phyloP scores from a whole-genome alignment of 1,284 basidiomycete genomes.

The Wolfiporia cocos region DNA sequence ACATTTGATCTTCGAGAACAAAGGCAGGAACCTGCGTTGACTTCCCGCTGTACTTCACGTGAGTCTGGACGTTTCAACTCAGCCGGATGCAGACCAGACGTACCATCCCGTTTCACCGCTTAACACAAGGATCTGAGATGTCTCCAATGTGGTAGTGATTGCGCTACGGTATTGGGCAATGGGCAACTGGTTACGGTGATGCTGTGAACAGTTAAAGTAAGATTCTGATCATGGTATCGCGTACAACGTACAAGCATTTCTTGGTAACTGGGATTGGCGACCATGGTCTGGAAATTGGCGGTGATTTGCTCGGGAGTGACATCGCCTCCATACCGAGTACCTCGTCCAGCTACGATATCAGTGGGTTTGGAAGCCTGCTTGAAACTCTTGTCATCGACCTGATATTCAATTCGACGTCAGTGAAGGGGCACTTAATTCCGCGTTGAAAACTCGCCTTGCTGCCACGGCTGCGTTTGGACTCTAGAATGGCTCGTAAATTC shows the following conservation, averaged over 20 bases:
- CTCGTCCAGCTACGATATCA: slow-evolving; percentile 5
- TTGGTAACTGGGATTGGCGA: slow-evolving; percentile 66
- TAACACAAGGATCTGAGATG: slow-evolving; percentile 86
- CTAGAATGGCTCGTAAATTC: slow-evolving; percentile 57
- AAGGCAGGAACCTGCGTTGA: slow-evolving; percentile 96
- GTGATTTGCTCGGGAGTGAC: slow-evolving; percentile 45
- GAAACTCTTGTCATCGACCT: slow-evolving; percentile 16
- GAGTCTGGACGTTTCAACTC: background rate
- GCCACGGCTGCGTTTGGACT: slow-evolving; percentile 42
- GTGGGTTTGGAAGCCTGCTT: background rate
- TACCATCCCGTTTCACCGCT: slow-evolving; percentile 98
- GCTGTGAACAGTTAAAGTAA: slow-evolving; percentile 27
- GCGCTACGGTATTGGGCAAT: slow-evolving; percentile 82
- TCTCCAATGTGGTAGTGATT: slow-evolving; percentile 71
- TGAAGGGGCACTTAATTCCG: too few species aligned
- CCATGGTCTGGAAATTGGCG: slow-evolving; percentile 54
- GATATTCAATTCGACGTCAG: too few species aligned
- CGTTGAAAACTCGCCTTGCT: slow-evolving; percentile 42
- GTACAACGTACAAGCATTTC: slow-evolving; percentile 74
- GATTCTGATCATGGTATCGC: background rate
- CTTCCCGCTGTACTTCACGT: slow-evolving; percentile 78
- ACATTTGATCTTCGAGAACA: slow-evolving; percentile 88
- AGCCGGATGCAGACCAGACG: slow-evolving; percentile 10
- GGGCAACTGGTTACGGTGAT: slow-evolving; percentile 74
- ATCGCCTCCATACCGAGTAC: slow-evolving; percentile 16